phyloP scores from a whole-genome alignment of 2,329 filamentous ascomycete genomes.

The Coleophoma cylindrospora region DNA sequence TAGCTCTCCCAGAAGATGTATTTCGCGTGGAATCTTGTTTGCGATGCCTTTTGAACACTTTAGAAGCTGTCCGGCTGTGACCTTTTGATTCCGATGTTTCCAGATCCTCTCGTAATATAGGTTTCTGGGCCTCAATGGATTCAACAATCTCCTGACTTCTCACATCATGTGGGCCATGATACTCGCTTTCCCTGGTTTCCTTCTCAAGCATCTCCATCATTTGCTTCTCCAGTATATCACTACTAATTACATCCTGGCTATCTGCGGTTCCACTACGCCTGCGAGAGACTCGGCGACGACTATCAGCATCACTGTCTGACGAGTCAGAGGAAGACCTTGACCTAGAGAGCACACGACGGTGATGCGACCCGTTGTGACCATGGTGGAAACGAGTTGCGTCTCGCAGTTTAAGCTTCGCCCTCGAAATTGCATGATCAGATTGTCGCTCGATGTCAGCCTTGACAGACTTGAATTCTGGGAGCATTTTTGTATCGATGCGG shows the following conservation, averaged over 20 bases:
- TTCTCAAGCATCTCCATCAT: constrained; percentile 56
- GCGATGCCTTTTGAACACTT: constrained; percentile 7
- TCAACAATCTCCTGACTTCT: constrained; percentile 6
- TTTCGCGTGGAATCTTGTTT: constrained; percentile 13
- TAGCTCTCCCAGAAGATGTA: constrained; percentile 25
- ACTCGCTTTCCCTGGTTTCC: constrained; percentile 35
- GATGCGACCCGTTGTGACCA: constrained; percentile 46
- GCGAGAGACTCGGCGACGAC: constrained; percentile 27
- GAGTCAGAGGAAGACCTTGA: constrained; percentile 53
- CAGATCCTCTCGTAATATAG: constrained; percentile 5
- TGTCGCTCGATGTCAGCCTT: constrained; percentile 22
- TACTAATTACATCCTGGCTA: constrained; percentile 34
- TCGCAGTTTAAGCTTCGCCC: constrained; percentile 55
- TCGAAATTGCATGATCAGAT: constrained; percentile 48
- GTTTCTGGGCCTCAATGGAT: constrained; percentile 11
- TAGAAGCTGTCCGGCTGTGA: constrained; percentile 17
- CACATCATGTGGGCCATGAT: constrained; percentile 16
- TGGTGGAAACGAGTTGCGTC: constrained; percentile 43
- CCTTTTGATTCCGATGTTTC: constrained; percentile 4
- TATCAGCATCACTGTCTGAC: constrained; percentile 51
- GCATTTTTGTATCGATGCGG: constrained; percentile 21
- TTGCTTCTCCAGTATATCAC: constrained; percentile 54
- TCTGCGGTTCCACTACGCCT: constrained; percentile 37
- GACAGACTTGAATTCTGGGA: constrained; percentile 26
- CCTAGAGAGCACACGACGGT: constrained; percentile 44